Conservation (phyloP, 208 protist species). For the Acanthamoeba royreba region DNA sequence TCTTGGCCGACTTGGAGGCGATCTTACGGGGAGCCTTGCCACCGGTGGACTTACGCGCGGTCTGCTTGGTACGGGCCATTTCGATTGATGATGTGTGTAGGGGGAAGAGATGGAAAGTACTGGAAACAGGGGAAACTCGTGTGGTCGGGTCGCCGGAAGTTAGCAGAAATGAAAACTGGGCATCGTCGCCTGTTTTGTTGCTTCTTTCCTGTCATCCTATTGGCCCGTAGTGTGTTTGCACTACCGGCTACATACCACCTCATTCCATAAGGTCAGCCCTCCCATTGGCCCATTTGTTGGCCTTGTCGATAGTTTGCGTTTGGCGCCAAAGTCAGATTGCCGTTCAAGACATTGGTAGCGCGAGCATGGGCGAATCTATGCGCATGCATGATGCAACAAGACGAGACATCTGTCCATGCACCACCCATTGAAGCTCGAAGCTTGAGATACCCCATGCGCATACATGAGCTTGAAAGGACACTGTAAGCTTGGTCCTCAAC, state of each 20-base stretch:
- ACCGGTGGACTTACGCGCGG: conserved; percentile 95
- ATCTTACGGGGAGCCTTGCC: conserved; percentile 93
- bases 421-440: too few relatives aligned
- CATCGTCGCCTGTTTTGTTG: neutral
- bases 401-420: too few relatives aligned
- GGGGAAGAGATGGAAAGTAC: neutral
- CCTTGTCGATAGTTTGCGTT: too few relatives aligned
- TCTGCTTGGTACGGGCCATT: conserved; percentile 97
- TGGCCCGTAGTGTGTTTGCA: neutral
- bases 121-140: neutral
- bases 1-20: conserved; percentile 94
- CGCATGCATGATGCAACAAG: too few relatives aligned
- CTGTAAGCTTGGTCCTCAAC: too few relatives aligned
- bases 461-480: too few relatives aligned
- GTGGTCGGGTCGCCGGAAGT: neutral
- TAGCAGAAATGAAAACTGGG: neutral
- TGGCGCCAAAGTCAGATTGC: too few relatives aligned
- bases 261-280: neutral
- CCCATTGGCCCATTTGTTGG: neutral
- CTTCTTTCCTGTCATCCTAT: neutral
- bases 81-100: neutral
- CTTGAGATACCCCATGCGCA: too few relatives aligned
- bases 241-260: neutral
- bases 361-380: too few relatives aligned
- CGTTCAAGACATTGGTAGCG: too few relatives aligned